Conservation (phyloP, 768 basidiomycete genomes). For the Auricularia sp. region DNA sequence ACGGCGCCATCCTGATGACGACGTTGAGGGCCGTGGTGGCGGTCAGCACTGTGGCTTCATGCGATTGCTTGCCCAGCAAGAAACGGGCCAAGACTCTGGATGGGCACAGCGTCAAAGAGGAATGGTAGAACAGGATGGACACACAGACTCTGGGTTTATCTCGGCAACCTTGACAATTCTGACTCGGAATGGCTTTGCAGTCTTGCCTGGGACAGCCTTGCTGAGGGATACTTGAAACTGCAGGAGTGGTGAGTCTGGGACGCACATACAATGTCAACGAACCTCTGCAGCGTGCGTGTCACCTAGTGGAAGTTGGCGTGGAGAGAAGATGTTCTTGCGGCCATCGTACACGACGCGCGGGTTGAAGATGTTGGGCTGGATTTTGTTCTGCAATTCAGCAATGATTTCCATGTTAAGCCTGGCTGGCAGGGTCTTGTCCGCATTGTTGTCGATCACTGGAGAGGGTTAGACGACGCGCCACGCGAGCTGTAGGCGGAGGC, state of each 20-base stretch:
- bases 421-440: conserved; percentile 58
- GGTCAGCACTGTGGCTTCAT: conserved; percentile 58
- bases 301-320: conserved; percentile 51
- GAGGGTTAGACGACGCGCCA: conserved; percentile 7
- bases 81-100: conserved; percentile 53
- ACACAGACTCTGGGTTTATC: conserved; percentile 43
- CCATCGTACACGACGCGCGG: conserved; percentile 71
- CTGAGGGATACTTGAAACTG: conserved; percentile 55
- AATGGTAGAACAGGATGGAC: no score
- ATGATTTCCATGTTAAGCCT: conserved; percentile 64
- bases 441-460: conserved; percentile 12
- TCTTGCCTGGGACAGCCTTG: conserved; percentile 25
- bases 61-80: conserved; percentile 51
- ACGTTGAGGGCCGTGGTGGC: conserved; percentile 66
- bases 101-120: no score
- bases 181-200: conserved; percentile 56
- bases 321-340: conserved; percentile 63
- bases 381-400: conserved; percentile 43
- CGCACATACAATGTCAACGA: conserved; percentile 10
- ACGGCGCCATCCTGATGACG: conserved; percentile 66
- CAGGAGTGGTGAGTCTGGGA: neutral
- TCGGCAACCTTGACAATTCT: conserved; percentile 46
- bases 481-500: conserved; percentile 10
- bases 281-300: conserved; percentile 39
- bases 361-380: conserved; percentile 57